These are phyloP conservation scores for Purshia tridentata DNA, from an alignment of 306 rosid species.

Conservation along the genomic window DNA sequence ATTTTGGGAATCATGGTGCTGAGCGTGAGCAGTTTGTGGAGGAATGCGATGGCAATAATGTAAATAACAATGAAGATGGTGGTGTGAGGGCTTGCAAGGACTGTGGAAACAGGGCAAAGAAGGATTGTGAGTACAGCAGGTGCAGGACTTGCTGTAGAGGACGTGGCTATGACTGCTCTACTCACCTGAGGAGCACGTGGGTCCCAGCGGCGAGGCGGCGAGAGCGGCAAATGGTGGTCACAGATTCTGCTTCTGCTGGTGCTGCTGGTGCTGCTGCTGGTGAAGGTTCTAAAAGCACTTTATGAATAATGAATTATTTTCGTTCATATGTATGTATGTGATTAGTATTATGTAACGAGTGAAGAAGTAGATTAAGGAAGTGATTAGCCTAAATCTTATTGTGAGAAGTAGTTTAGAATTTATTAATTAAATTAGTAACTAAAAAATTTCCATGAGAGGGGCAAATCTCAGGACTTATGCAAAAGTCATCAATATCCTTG, in stretches of 20 bases:
- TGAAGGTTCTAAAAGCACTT: slow-evolving; percentile 5
- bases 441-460: background rate
- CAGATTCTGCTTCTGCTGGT: slow-evolving; percentile 12
- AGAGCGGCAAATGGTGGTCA: slow-evolving; percentile 40
- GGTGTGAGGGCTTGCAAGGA: slow-evolving; percentile 58
- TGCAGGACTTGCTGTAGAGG: slow-evolving; percentile 87
- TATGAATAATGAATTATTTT: background rate
- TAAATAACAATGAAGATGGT: background rate
- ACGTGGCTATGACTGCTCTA: slow-evolving; percentile 62
- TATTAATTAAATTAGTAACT: background rate
- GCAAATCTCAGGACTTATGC: background rate
- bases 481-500: slow-evolving; percentile 1
- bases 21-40: slow-evolving; percentile 18
- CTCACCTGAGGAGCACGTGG: slow-evolving; percentile 93
- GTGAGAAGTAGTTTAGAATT: background rate
- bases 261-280: slow-evolving; percentile 24
- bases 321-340: background rate
- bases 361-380: background rate
- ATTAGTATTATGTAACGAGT: background rate
- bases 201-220: slow-evolving; percentile 56
- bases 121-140: slow-evolving; percentile 57
- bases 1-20: slow-evolving; percentile 12
- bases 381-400: background rate
- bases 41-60: slow-evolving; percentile 15
- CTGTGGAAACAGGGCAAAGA: slow-evolving; percentile 85